Base-by-base conservation (phyloP, 345 rosid genomes). In the Microcos paniculata region DNA sequence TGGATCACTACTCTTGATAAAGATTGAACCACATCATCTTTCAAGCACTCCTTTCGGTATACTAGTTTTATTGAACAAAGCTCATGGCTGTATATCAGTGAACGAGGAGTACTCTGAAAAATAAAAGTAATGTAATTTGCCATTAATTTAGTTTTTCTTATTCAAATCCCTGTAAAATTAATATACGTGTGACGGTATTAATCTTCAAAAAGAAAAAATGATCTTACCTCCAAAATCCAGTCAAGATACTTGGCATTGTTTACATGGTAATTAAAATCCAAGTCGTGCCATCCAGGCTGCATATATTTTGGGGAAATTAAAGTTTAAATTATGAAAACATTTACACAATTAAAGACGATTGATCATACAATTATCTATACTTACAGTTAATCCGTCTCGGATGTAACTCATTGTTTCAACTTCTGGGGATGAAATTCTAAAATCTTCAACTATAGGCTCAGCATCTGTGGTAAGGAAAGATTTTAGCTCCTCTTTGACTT, bases 1-100 rank as follows among this genome's bases (percentile, higher is more conserved):
- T 38, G n/a, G 30, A 18, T 64, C 30, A 40, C 51, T 14, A 64
- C 51, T 64, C 30, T 21, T 2, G 69, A 40, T 40, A 64, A 40
- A 11, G 69, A 64, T 64, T 40, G 51, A 46, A 64, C 40, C 51
- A 64, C 69, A 40, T 40, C 69, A 40, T 40, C 30, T 40, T 64
- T 64, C 18, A 64, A 64, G 69, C 69, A 64, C 69, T 64, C 69
- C 49, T 64, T 64, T 13, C 69, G 49, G 69, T 38, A 40, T 48
- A 38, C 30, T 1, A 64, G 2, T n/a, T 21, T 64, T 4, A 64
- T 21, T 64, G 11, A n/a, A 24, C 10, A 38, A n/a, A 64, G 69
- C 48, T 64, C 49, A 21, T 64, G 69, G 19, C 49, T 40, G 5
- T 64, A 5, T 21, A 21, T 12, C 38, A 64, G 14, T 18, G 69